Evolutionary conservation across 2,329 filamentous ascomycete genomes (phyloP).

Genomic region (Fusarium sp.): DNA sequence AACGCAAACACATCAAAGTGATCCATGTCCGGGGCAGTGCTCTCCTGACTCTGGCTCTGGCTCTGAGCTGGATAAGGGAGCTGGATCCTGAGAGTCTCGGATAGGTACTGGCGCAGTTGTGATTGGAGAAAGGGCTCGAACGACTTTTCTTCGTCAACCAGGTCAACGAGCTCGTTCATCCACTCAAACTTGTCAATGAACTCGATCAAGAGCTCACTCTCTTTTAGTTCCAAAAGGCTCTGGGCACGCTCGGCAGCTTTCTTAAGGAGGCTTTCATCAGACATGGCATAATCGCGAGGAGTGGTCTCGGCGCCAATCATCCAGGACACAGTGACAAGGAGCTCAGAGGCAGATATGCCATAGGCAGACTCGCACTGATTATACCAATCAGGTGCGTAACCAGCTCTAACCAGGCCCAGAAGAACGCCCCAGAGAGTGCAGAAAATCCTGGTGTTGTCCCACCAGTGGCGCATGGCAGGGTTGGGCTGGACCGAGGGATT

Average conservation of each 20-base stretch:
- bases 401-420: conserved; percentile 21
- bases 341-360: conserved; percentile 41
- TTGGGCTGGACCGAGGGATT: conserved; percentile 23
- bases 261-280: conserved; percentile 19
- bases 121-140: conserved; percentile 33
- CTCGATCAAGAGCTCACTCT: conserved; percentile 31
- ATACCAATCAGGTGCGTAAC: conserved; percentile 35
- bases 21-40: not conserved
- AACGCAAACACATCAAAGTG: not conserved
- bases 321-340: conserved; percentile 42
- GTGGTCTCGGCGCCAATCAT: conserved; percentile 34
- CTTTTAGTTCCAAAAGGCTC: conserved; percentile 12
- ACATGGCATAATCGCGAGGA: not conserved
- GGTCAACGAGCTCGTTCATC: conserved; percentile 40
- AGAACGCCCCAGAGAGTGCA: conserved; percentile 42
- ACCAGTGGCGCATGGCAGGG: conserved; percentile 27
- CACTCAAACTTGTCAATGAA: conserved; percentile 38
- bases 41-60: not conserved
- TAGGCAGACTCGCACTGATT: conserved; percentile 37
- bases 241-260: conserved; percentile 20
- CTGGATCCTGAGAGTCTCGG: conserved; percentile 24
- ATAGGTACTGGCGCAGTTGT: conserved; percentile 34
- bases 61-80: conserved; percentile 30
- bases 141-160: conserved; percentile 28
- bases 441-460: conserved; percentile 39